Evolutionary conservation across 2,329 filamentous ascomycete species (phyloP), one percentile per base, ranked within the genome.

Genomic region (Iodosphaeria phyllophila): DNA sequence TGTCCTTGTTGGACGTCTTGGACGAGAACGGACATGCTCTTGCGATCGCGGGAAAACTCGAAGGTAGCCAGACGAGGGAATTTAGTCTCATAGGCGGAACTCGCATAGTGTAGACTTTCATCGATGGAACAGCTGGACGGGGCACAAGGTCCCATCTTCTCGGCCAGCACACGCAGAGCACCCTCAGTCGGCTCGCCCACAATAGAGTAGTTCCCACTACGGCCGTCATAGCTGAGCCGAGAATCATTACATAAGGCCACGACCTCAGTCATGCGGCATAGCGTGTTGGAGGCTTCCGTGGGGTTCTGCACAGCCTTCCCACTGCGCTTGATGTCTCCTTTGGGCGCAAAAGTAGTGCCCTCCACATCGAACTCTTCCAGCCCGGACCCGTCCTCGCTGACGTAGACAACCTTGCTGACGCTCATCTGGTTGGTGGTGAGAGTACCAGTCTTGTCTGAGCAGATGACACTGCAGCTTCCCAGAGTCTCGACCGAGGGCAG

Each of bases 401-500:
- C 61, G 46, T 84, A 80, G 23, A 92, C 78, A 28, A 95, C 56
- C 53, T 86, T 92, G 58, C 74, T 89, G 28, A 93, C 89, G 44
- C 89, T 95, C 89, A 98, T 98, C 54, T 95, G 84, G 56, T 98
- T 98, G 20, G 89, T 98, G 8, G 89, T 98, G 46, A 98, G 56
- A 24, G 89, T 98, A 38, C 89, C 91, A 5, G 89, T 98, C 63
- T 98, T 98, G 61, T 98, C 89, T 4, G 91, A 98, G 60, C 91
- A 98, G 47, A 98, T 93, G 29, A 98, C 84, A 43, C 89, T 98
- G 67, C 89, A 98, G 64, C 89, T 98, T 46, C 89, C 89, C 26
- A 98, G 64, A 8, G 89, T 98, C 54, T 98, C 89, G 26, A 98
- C 89, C 2, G 89, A 98, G 12, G 89, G 89, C 39, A 98, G 58